Evolutionary conservation across 2,329 filamentous ascomycete species (phyloP), one percentile per base, ranked within the genome.

Genomic region (Calonectria ilicicola): DNA sequence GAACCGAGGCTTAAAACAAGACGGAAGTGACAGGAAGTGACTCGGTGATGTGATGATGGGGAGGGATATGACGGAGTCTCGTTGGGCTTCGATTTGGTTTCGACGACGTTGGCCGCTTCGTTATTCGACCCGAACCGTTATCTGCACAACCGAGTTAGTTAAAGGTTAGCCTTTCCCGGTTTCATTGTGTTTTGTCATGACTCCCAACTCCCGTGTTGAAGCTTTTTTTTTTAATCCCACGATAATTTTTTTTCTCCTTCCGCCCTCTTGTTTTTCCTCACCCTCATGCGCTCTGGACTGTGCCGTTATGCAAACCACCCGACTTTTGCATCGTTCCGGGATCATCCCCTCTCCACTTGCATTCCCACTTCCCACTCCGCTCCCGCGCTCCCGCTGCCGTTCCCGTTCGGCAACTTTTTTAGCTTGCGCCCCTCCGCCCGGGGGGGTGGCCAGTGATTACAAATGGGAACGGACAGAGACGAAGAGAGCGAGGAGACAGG

Each of bases 371-470:
- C 56, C 56, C 44, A 67, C 66, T 69, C 67, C 67, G 68, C 67
- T 70, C 68, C 68, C 68, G 68, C 62, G 68, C 51, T 70, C 62
- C 68, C 68, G 68, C 68, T 62, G 62, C 68, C 68, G 62, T 70
- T 66, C 62, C 68, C 62, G 68, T 70, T 58, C 68, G 68, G 62
- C 68, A 65, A 62, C 51, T 66, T 70, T 66, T 70, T 62, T 70
- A 70, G 68, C 68, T 66, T 70, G 51, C 68, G 51, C 68, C 68
- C 67, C 68, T 65, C 49, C 56, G 64, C 23, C 44, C 62, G 29
- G 68, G 68, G 68, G 56, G 46, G 60, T 47, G 29, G 62, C 38
- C 38, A 64, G 49, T 62, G 56, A 44, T 56, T 35, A 62, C 56
- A 44, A 62, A 44, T 40, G 56, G 32, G 56, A 62, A 38, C 21